Percentiles rank a stretch among this genome's conserved stretches.
Evolutionary conservation across 2,329 filamentous ascomycete species (phyloP).

Genomic region (Aureobasidium mangrovei): DNA sequence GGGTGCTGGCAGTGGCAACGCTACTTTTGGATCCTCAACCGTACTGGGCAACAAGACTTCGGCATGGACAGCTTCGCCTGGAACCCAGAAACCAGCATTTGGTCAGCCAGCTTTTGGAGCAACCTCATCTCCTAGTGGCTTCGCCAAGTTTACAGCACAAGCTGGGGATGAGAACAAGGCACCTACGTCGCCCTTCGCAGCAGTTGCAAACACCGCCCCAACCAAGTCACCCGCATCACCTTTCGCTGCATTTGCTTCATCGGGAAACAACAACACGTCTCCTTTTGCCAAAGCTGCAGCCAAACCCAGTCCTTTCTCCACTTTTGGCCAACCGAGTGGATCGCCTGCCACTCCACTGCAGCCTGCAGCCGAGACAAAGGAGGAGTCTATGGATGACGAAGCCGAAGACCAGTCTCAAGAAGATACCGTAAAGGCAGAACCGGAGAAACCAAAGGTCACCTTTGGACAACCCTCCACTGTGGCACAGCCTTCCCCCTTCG

Average conservation of each 20-base stretch:
- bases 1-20: constrained; percentile 11
- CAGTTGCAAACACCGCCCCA: neutral
- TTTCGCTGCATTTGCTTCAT: constrained; percentile 16
- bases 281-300: constrained; percentile 20
- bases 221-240: constrained; percentile 18
- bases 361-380: constrained; percentile 21
- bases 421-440: neutral
- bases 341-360: neutral
- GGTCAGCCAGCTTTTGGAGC: constrained; percentile 19
- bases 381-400: constrained; percentile 21
- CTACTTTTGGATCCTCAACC: constrained; percentile 19
- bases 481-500: neutral
- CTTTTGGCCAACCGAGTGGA: constrained; percentile 15
- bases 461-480: neutral
- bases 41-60: constrained; percentile 17
- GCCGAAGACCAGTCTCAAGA: neutral
- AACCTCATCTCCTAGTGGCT: constrained; percentile 22
- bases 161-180: constrained; percentile 21
- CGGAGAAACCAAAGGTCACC: neutral
- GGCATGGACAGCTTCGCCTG: constrained; percentile 15
- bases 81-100: constrained; percentile 2
- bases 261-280: constrained; percentile 14
- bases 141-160: constrained; percentile 26
- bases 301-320: constrained; percentile 17
- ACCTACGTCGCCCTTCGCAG: constrained; percentile 20